Percentiles rank a stretch among this genome's conserved stretches.
These are phyloP conservation scores for Sporothrix schenckii DNA, from an alignment of 2,329 filamentous ascomycete species.

Conservation along the genomic window DNA sequence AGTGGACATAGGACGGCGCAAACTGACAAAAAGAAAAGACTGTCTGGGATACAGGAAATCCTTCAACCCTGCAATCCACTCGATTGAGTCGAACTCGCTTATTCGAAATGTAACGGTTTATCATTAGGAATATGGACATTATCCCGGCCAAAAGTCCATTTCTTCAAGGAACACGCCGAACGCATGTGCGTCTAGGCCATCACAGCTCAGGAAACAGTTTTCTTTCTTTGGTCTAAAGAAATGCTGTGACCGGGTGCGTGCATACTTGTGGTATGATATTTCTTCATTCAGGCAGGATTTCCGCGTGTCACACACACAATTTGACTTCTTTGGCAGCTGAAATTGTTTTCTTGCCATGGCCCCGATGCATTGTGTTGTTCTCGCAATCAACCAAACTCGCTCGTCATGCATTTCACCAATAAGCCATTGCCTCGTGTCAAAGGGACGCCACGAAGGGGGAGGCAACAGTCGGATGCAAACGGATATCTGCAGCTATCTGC, in stretches of 20 bases:
- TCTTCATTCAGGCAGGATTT: background rate
- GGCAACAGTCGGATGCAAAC: conserved; percentile 14
- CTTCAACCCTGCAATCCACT: no score
- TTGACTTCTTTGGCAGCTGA: background rate
- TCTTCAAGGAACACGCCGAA: background rate
- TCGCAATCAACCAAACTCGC: background rate
- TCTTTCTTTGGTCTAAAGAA: background rate
- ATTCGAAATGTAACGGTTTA: no score
- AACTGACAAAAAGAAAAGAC: background rate
- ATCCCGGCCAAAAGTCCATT: background rate
- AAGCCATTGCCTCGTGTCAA: conserved; percentile 30
- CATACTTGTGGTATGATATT: background rate
- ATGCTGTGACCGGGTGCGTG: background rate
- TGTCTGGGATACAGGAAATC: background rate
- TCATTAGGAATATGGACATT: background rate
- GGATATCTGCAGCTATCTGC: background rate
- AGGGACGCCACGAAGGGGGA: conserved; percentile 4
- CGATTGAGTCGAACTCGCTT: background rate
- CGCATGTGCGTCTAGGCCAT: background rate
- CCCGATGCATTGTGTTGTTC: background rate
- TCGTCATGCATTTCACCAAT: conserved; percentile 24
- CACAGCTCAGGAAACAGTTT: background rate
- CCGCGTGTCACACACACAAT: background rate
- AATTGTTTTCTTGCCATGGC: background rate
- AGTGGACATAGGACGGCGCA: background rate